These are phyloP conservation scores for Crepidotus variabilis DNA, from an alignment of 768 basidiomycete species.

Conservation along the genomic window DNA sequence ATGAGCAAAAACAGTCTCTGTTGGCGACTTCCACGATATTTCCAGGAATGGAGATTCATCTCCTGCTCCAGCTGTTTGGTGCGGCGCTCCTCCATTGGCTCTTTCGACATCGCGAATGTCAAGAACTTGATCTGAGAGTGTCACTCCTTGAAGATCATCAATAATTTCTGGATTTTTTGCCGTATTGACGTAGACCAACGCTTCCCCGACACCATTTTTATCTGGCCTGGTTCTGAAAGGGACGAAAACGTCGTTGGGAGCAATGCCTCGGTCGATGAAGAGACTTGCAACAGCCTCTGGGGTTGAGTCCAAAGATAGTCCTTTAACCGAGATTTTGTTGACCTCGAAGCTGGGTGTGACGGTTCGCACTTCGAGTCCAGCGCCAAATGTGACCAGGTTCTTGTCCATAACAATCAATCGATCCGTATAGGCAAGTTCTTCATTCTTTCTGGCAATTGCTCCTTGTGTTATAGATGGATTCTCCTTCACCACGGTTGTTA, in stretches of 20 bases:
- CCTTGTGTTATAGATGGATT: neutral
- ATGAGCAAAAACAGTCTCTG: slow-evolving; percentile 36
- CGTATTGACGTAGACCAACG: slow-evolving; percentile 36
- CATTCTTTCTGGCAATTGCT: slow-evolving; percentile 10
- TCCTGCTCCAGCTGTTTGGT: slow-evolving; percentile 37
- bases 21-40: slow-evolving; percentile 49
- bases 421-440: slow-evolving; percentile 38
- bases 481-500: neutral
- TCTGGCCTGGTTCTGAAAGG: neutral
- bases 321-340: slow-evolving; percentile 40
- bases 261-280: slow-evolving; percentile 38
- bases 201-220: slow-evolving; percentile 27
- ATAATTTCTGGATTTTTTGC: slow-evolving; percentile 37
- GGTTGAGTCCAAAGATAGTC: slow-evolving; percentile 37
- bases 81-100: slow-evolving; percentile 31
- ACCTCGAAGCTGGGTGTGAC: slow-evolving; percentile 50
- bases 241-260: slow-evolving; percentile 13
- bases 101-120: slow-evolving; percentile 41
- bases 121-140: slow-evolving; percentile 37
- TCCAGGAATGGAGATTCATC: slow-evolving; percentile 36
- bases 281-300: slow-evolving; percentile 36
- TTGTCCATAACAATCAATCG: slow-evolving; percentile 39
- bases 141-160: neutral
- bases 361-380: slow-evolving; percentile 40
- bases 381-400: slow-evolving; percentile 43